Evolutionary conservation across 176 grass and related monocot genomes (phyloP).

Genomic region (Avena atlantica): DNA sequence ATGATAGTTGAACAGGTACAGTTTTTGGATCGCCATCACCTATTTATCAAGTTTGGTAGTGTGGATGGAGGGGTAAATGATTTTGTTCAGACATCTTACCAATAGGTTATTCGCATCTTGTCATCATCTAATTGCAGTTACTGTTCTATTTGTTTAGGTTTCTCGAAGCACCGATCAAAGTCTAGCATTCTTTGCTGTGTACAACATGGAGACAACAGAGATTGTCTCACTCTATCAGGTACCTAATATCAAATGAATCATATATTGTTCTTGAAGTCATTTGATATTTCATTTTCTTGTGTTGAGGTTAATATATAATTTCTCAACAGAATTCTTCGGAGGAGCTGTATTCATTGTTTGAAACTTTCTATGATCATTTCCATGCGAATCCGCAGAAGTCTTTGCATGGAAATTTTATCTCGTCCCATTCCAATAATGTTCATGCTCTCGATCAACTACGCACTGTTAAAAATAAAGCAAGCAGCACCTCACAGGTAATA

Average conservation of each 20-base stretch:
- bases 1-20: constrained; percentile 86
- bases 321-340: constrained; percentile 90
- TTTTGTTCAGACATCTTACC: constrained; percentile 32
- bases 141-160: constrained; percentile 52
- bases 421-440: constrained; percentile 79
- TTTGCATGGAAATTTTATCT: constrained; percentile 82
- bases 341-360: constrained; percentile 89
- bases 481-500: constrained; percentile 75
- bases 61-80: constrained; percentile 84
- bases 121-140: constrained; percentile 34
- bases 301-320: constrained; percentile 36
- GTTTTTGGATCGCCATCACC: constrained; percentile 93
- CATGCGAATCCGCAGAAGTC: constrained; percentile 79
- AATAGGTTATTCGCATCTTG: constrained; percentile 30
- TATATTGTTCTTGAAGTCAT: neutral
- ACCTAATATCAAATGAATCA: constrained; percentile 5
- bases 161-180: constrained; percentile 78
- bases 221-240: constrained; percentile 96
- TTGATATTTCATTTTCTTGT: neutral
- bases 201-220: constrained; percentile 99
- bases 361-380: constrained; percentile 90
- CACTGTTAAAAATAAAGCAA: constrained; percentile 74
- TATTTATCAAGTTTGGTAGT: constrained; percentile 97
- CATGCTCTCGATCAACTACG: constrained; percentile 91
- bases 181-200: constrained; percentile 93